Conservation (phyloP, 2,329 filamentous ascomycete species). For the Monilinia fructicola region DNA sequence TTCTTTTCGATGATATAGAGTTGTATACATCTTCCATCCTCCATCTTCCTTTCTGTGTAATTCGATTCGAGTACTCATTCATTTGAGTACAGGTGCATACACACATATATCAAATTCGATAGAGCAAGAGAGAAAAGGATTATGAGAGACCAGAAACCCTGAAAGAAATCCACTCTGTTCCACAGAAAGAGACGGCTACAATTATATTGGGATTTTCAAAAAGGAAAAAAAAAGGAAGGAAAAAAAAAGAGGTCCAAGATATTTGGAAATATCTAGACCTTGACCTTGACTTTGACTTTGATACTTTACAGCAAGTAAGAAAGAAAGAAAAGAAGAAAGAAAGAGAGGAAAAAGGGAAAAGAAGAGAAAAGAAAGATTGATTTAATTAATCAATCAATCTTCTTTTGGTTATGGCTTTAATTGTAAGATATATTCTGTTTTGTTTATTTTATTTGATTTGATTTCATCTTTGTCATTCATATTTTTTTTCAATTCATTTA, state of each 20-base stretch:
- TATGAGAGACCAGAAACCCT: not conserved
- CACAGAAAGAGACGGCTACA: constrained; percentile 14
- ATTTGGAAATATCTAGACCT: constrained; percentile 10
- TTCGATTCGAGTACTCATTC: not conserved
- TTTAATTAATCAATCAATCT: not conserved
- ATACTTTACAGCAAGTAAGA: constrained; percentile 4
- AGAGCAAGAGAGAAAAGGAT: not conserved
- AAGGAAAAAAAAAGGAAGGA: not conserved
- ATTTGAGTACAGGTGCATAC: not conserved
- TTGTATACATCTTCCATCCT: not conserved
- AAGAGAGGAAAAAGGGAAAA: not conserved
- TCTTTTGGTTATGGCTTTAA: constrained; percentile 38
- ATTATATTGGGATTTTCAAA: not conserved
- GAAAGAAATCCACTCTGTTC: constrained; percentile 1
- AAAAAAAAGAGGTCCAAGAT: constrained; percentile 1
- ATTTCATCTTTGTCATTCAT: not conserved
- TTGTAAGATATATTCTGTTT: constrained; percentile 35
- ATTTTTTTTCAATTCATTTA: not conserved
- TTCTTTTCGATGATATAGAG: too few species aligned
- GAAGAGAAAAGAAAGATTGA: not conserved
- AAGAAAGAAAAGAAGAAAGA: not conserved
- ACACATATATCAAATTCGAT: not conserved
- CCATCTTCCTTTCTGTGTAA: not conserved
- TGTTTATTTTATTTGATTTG: not conserved
- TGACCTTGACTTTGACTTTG: constrained; percentile 11